These are phyloP conservation scores for Priceomyces medius DNA, from an alignment of 805 yeast genomes.

Conservation along the genomic window DNA sequence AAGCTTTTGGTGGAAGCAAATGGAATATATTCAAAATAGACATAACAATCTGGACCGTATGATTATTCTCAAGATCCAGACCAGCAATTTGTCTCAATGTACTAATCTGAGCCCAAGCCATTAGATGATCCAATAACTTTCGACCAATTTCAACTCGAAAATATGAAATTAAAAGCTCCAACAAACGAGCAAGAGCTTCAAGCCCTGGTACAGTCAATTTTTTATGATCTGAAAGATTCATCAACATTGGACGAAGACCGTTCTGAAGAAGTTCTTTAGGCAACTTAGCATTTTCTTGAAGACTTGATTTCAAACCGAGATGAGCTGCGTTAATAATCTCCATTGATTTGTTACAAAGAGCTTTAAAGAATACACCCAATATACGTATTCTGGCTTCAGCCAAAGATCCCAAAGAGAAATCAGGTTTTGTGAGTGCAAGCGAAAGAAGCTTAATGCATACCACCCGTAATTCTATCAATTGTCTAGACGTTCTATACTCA, in stretches of 20 bases:
- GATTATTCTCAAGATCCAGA: slow-evolving; percentile 76
- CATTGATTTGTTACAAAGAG: slow-evolving; percentile 79
- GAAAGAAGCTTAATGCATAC: slow-evolving; percentile 85
- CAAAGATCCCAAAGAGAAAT: slow-evolving; percentile 70
- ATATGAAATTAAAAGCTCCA: slow-evolving; percentile 85
- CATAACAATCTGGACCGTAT: slow-evolving; percentile 80
- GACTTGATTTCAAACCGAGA: slow-evolving; percentile 76
- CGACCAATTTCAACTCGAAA: slow-evolving; percentile 97
- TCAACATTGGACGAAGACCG: slow-evolving; percentile 91
- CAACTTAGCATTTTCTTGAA: slow-evolving; percentile 80
- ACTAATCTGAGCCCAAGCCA: slow-evolving; percentile 92
- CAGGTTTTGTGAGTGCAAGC: slow-evolving; percentile 80
- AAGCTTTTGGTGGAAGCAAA: slow-evolving; percentile 87
- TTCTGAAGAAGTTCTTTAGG: slow-evolving; percentile 95
- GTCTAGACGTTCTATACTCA: slow-evolving; percentile 87
- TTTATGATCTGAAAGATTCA: slow-evolving; percentile 92
- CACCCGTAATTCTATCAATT: slow-evolving; percentile 80
- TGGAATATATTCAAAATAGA: slow-evolving; percentile 92
- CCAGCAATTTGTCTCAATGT: slow-evolving; percentile 73
- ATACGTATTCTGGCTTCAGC: slow-evolving; percentile 81
- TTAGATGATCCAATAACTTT: slow-evolving; percentile 85
- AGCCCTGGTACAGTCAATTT: slow-evolving; percentile 84
- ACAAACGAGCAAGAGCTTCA: slow-evolving; percentile 83
- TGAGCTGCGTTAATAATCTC: slow-evolving; percentile 93
- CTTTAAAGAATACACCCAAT: slow-evolving; percentile 91